Evolutionary conservation across 192 early-diverging fungal species (phyloP).

Genomic region (Entomortierella beljakovae): DNA sequence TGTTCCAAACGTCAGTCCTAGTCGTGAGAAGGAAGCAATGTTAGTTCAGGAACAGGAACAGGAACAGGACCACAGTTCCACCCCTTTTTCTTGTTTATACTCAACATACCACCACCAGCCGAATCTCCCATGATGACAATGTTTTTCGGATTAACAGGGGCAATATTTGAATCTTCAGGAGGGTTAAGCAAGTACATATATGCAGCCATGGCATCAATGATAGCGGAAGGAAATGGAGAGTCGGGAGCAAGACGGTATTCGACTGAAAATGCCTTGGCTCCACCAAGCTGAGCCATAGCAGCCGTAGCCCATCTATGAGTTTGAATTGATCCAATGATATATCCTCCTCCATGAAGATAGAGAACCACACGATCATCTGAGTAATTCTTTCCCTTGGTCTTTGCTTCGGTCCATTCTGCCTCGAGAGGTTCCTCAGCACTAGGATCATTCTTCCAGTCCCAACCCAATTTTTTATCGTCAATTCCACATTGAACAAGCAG

Average conservation of each 20-base stretch:
- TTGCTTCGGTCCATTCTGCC: conserved; percentile 57
- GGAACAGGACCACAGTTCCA: conserved; percentile 12
- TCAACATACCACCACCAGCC: conserved; percentile 67
- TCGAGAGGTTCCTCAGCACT: conserved; percentile 20
- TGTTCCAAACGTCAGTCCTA: conserved; percentile 61
- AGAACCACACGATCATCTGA: conserved; percentile 69
- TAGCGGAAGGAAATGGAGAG: conserved; percentile 81
- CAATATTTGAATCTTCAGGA: conserved; percentile 56
- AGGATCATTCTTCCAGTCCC: conserved; percentile 59
- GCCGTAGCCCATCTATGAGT: conserved; percentile 56
- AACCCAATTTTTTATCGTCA: conserved; percentile 45
- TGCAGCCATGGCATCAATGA: conserved; percentile 84
- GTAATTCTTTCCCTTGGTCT: conserved; percentile 23
- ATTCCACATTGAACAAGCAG: conserved; percentile 47
- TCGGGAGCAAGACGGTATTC: conserved; percentile 88
- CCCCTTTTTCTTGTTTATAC: background rate
- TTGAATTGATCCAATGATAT: conserved; percentile 55
- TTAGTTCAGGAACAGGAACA: conserved; percentile 12
- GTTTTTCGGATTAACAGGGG: conserved; percentile 60
- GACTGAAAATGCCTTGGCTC: conserved; percentile 62
- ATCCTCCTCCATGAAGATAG: conserved; percentile 84
- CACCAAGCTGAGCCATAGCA: conserved; percentile 62
- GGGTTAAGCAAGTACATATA: conserved; percentile 74
- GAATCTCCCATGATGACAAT: conserved; percentile 78
- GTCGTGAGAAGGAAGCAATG: background rate